These are phyloP conservation scores for Euryodendron excelsum DNA, from an alignment of 148 eudicot genomes.

Conservation along the genomic window DNA sequence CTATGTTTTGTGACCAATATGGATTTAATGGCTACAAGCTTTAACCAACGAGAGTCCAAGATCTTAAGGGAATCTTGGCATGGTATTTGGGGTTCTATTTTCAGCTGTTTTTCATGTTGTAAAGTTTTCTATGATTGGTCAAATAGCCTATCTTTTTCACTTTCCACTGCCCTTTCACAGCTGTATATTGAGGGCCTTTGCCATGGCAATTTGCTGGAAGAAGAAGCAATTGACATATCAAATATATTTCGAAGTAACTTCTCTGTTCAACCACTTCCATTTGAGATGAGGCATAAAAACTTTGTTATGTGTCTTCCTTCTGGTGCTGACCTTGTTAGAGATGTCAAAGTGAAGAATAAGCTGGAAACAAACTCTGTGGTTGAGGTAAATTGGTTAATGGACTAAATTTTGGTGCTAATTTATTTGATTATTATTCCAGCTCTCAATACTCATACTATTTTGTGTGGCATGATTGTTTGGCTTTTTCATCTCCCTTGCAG, in stretches of 20 bases:
- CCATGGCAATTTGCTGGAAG: constrained; percentile 91
- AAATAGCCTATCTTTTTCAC: neutral
- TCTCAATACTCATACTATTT: neutral
- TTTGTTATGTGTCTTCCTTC: constrained; percentile 60
- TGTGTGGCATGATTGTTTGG: neutral
- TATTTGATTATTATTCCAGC: constrained; percentile 4
- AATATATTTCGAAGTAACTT: constrained; percentile 59
- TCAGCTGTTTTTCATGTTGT: neutral
- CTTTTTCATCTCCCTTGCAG: constrained; percentile 40
- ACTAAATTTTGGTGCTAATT: neutral
- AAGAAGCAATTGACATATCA: constrained; percentile 64
- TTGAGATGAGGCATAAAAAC: constrained; percentile 74
- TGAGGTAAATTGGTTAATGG: constrained; percentile 55
- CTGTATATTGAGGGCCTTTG: constrained; percentile 91
- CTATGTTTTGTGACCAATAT: neutral
- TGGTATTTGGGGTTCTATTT: neutral
- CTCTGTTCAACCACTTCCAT: constrained; percentile 63
- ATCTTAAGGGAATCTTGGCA: neutral
- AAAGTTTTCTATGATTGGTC: neutral
- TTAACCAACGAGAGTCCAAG: neutral
- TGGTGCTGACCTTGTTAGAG: constrained; percentile 75
- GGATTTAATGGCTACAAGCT: constrained; percentile 2
- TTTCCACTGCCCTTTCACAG: constrained; percentile 35
- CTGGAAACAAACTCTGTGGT: constrained; percentile 85
- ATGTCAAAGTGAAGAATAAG: constrained; percentile 74